A percentile compares a stretch with the other conserved stretches of the same genome.
These are phyloP conservation scores for Asterochloris erici DNA, from an alignment of 139 green algal species.

Conservation along the genomic window DNA sequence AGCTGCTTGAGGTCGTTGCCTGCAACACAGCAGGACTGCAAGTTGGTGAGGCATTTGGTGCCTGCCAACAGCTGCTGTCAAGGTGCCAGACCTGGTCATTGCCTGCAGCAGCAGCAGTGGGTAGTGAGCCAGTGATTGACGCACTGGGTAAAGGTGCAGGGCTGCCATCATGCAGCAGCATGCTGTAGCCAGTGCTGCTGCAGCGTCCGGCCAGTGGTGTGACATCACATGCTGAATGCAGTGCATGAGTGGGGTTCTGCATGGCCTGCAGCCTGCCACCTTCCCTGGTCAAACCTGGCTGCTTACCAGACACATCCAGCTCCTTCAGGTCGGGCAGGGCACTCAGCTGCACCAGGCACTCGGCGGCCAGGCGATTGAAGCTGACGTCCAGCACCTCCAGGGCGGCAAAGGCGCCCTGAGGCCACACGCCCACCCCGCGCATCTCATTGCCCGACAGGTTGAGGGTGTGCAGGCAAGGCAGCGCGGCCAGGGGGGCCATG, in stretches of 20 bases:
- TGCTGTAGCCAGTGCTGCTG: too few relatives aligned
- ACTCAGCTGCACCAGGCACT: conserved; percentile 9
- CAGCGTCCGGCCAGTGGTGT: too few relatives aligned
- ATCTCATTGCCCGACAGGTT: conserved; percentile 5
- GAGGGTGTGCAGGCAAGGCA: conserved; percentile 6
- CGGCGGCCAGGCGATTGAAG: conserved; percentile 6
- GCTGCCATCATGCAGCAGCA: too few relatives aligned
- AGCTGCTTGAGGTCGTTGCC: conserved; percentile 1
- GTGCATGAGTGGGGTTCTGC: too few relatives aligned
- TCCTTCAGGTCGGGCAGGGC: conserved; percentile 1
- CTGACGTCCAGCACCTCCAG: conserved; percentile 10
- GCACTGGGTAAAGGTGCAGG: too few relatives aligned
- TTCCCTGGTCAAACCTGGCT: not conserved
- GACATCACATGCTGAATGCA: too few relatives aligned
- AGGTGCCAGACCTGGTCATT: too few relatives aligned
- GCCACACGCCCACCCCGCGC: not conserved
- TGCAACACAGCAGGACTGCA: not conserved
- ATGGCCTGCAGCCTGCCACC: too few relatives aligned
- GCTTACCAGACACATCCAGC: conserved; percentile 11
- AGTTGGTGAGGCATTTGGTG: too few relatives aligned
- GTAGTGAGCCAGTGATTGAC: too few relatives aligned
- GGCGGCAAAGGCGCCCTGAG: not conserved
- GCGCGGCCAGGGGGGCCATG: not conserved
- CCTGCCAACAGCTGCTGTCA: too few relatives aligned
- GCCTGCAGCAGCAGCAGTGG: too few relatives aligned